phyloP scores from a whole-genome alignment of 2,329 filamentous ascomycete species.

The Bipolaris bicolor region DNA sequence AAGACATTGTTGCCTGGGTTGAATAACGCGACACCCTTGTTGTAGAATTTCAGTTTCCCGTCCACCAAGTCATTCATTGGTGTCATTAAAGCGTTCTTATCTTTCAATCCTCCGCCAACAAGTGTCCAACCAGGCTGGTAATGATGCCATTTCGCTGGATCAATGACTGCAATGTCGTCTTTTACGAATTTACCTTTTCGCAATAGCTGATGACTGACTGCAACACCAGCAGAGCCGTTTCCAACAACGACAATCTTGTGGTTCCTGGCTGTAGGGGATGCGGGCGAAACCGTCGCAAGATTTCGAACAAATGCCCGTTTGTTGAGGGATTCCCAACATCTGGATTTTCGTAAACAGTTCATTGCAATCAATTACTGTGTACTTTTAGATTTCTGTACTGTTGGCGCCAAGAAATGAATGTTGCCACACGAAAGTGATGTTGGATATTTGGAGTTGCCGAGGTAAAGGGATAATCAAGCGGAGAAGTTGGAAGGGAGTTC shows the following conservation, averaged over 20 bases:
- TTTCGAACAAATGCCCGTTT: neutral
- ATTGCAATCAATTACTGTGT: neutral
- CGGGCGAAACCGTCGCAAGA: slow-evolving; percentile 36
- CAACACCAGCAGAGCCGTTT: slow-evolving; percentile 68
- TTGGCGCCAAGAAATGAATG: neutral
- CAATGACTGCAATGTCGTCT: slow-evolving; percentile 69
- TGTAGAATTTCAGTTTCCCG: slow-evolving; percentile 67
- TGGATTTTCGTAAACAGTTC: neutral
- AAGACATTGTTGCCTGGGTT: slow-evolving; percentile 63
- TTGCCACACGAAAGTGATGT: neutral
- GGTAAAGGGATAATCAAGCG: neutral
- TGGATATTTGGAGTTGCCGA: neutral
- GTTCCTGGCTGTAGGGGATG: slow-evolving; percentile 46
- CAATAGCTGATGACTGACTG: slow-evolving; percentile 71
- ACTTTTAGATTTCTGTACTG: neutral
- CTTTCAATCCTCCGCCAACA: slow-evolving; percentile 70
- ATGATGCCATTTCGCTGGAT: slow-evolving; percentile 68
- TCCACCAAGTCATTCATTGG: slow-evolving; percentile 61
- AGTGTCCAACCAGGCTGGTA: slow-evolving; percentile 75
- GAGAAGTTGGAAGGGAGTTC: neutral
- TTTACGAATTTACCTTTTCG: slow-evolving; percentile 61
- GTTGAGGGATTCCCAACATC: neutral
- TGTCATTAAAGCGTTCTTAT: slow-evolving; percentile 62
- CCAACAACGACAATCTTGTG: slow-evolving; percentile 73
- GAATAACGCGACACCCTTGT: slow-evolving; percentile 58